Base-by-base conservation (phyloP, 1,284 basidiomycete genomes). In the Sporisorium sorghi region DNA sequence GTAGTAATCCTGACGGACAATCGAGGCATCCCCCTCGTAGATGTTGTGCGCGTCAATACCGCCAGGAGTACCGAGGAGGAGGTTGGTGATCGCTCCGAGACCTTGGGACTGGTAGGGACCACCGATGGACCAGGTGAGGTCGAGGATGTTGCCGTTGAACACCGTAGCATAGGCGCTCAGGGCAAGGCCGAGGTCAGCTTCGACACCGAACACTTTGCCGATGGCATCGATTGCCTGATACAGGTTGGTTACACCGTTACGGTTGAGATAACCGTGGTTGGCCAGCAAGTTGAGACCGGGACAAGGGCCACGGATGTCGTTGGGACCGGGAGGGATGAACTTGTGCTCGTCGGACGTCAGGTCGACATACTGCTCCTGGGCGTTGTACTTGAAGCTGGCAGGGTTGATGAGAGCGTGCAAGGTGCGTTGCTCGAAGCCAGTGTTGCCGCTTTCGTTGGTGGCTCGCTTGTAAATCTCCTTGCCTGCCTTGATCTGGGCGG, bases 131-230 rank as follows among this genome's bases (percentile, higher is more conserved):
- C 77, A 79, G 9, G 52, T 56, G 7, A 44, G 51, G 42, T 77
- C 77, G 35, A 77, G 65, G 58, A 79, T 60, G 68, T 79, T 79
- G 44, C 77, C 77, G 58, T 72, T 77, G 59, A 78, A 77, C 51
- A 78, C 67, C 50, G 65, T 63, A 26, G 77, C 77, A 52, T 78
- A 78, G 58, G 72, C 77, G 32, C 59, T 68, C 52, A 78, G 57
- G 40, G 68, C 72, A 15, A 59, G 53, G 23, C 28, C 75, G 1
- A 78, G 62, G 58, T 79, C 76, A 44, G 24, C 28, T 14, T 55
- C 63, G 50, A 77, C 63, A 57, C 77, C 77, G 39, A 72, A 79
- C 10, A 79, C 77, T 21, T 62, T 61, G 42, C 52, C 35, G 54
- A 79, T 68, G 42, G 63, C 77, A 44, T 79, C 75, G 62, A 79